Percentiles rank a stretch among this genome's conserved stretches.
phyloP scores from a whole-genome alignment of 352 stramenopile species.

The Phytophthora fragariae region DNA sequence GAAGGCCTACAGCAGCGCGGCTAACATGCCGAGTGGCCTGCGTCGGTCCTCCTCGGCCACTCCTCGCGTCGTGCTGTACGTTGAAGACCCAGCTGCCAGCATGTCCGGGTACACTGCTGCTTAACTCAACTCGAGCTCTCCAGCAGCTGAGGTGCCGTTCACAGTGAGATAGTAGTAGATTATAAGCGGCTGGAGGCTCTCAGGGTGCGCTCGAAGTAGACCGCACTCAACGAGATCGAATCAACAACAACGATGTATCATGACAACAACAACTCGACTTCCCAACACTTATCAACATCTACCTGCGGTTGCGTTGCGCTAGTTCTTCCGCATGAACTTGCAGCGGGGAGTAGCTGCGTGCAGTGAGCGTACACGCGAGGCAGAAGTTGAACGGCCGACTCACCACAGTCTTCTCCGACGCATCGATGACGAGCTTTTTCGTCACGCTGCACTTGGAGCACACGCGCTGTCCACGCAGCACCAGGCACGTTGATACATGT shows the following conservation, averaged over 20 bases:
- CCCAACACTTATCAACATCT: not conserved
- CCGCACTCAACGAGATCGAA: conserved; percentile 10
- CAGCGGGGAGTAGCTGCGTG: conserved; percentile 39
- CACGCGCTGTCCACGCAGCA: conserved; percentile 25
- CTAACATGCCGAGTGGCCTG: conserved; percentile 16
- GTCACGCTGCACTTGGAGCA: conserved; percentile 41
- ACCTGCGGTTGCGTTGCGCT: conserved; percentile 14
- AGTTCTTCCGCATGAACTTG: conserved; percentile 47
- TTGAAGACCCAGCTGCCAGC: conserved; percentile 30
- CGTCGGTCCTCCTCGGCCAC: conserved; percentile 34
- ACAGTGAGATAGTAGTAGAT: conserved; percentile 26
- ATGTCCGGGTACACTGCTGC: conserved; percentile 27
- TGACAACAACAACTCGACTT: not conserved
- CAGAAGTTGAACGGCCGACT: conserved; percentile 50
- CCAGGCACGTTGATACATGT: not conserved
- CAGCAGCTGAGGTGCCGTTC: not conserved
- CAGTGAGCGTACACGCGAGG: conserved; percentile 46
- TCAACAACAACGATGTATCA: conserved; percentile 20
- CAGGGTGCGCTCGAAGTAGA: conserved; percentile 25
- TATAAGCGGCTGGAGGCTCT: conserved; percentile 17
- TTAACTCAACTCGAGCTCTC: conserved; percentile 10
- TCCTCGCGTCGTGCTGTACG: conserved; percentile 39
- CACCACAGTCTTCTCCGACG: conserved; percentile 35
- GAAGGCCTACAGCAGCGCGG: conserved; percentile 37
- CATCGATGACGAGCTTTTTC: conserved; percentile 44